A percentile compares a stretch with the other conserved stretches of the same genome.
Evolutionary conservation across 2,329 filamentous ascomycete species (phyloP).

Genomic region (Fusarium irregulare): DNA sequence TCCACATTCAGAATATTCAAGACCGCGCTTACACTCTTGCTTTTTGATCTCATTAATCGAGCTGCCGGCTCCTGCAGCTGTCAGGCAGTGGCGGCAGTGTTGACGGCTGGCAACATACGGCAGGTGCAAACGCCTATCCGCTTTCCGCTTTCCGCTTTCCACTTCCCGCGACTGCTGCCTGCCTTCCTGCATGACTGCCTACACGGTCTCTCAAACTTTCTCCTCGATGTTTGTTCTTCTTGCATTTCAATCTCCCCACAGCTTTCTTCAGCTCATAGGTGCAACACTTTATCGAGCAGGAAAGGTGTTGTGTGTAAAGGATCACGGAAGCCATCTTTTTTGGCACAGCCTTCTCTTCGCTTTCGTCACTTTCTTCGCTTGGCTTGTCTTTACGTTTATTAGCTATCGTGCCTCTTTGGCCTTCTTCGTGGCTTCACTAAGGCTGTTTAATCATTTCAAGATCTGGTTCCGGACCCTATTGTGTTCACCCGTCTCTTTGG

Average conservation of each 20-base stretch:
- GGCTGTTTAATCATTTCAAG: background rate
- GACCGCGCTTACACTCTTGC: background rate
- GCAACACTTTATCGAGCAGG: background rate
- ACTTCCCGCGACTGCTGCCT: conserved; percentile 4
- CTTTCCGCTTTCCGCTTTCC: background rate
- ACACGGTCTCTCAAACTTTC: background rate
- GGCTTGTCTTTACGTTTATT: background rate
- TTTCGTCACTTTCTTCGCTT: background rate
- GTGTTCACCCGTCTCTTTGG: background rate
- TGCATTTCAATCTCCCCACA: background rate
- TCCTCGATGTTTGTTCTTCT: background rate
- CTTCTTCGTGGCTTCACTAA: background rate
- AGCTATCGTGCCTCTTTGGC: background rate
- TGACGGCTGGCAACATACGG: conserved; percentile 15
- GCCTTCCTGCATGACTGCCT: background rate
- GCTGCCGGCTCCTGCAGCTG: background rate
- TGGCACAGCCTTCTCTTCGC: background rate
- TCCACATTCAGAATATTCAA: background rate
- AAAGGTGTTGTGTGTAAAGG: background rate
- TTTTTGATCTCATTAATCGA: background rate
- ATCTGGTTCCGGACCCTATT: background rate
- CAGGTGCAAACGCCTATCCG: conserved; percentile 9
- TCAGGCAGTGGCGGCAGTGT: background rate
- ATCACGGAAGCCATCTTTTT: background rate
- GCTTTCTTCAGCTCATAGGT: background rate